These are phyloP conservation scores for Metarhizium guizhouense DNA, from an alignment of 2,329 filamentous ascomycete species.

Conservation along the genomic window DNA sequence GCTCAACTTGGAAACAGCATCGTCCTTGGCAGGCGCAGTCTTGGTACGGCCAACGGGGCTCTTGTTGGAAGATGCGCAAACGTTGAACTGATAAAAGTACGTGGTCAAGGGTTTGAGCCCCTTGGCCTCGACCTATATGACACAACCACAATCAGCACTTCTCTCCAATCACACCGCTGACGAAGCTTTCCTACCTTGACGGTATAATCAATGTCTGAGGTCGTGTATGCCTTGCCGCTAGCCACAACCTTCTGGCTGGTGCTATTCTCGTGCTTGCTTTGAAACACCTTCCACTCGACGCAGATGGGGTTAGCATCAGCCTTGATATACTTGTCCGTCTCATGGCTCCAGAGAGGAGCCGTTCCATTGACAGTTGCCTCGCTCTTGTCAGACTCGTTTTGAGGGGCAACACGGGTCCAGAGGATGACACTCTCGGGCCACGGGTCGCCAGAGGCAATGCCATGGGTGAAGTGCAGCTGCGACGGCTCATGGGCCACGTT, in stretches of 20 bases:
- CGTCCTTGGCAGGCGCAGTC: slow-evolving; percentile 50
- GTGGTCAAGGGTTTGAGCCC: slow-evolving; percentile 53
- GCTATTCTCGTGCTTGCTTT: slow-evolving; percentile 28
- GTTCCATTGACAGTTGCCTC: slow-evolving; percentile 34
- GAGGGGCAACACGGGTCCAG: slow-evolving; percentile 39
- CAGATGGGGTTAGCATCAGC: slow-evolving; percentile 48
- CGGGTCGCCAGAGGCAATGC: slow-evolving; percentile 42
- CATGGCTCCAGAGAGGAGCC: slow-evolving; percentile 35
- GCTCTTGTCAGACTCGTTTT: slow-evolving; percentile 34
- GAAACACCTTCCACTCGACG: slow-evolving; percentile 53
- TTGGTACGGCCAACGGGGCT: slow-evolving; percentile 61
- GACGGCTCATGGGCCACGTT: slow-evolving; percentile 33
- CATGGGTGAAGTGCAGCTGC: slow-evolving; percentile 55
- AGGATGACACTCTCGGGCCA: slow-evolving; percentile 50
- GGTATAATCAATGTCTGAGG: slow-evolving; percentile 67
- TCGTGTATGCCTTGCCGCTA: slow-evolving; percentile 56
- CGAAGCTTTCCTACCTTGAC: slow-evolving; percentile 42
- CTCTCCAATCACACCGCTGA: too few relatives aligned
- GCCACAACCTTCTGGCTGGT: slow-evolving; percentile 36
- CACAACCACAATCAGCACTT: background rate
- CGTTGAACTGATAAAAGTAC: slow-evolving; percentile 62
- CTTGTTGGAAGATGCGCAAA: slow-evolving; percentile 53
- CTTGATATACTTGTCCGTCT: slow-evolving; percentile 37
- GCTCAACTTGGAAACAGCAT: slow-evolving; percentile 47
- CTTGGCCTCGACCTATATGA: slow-evolving; percentile 50